Evolutionary conservation across 306 rosid genomes (phyloP).

Genomic region (Quercus rubra): DNA sequence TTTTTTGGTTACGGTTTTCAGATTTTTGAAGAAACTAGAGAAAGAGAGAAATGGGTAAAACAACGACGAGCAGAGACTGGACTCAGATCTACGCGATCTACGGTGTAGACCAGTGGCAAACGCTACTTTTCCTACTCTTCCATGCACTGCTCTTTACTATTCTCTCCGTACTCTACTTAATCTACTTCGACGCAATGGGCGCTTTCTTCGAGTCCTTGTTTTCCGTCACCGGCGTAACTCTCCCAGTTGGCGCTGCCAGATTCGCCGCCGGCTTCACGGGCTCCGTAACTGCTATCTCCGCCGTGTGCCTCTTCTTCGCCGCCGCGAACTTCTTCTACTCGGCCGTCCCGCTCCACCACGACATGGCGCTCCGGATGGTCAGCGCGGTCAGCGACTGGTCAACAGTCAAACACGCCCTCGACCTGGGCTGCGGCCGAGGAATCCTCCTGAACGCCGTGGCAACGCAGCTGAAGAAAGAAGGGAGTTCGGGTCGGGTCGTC

Average conservation of each 20-base stretch:
- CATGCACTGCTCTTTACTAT: conserved; percentile 71
- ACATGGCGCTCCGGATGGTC: conserved; percentile 88
- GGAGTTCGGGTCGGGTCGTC: conserved; percentile 90
- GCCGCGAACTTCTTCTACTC: conserved; percentile 94
- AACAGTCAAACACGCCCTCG: conserved; percentile 84
- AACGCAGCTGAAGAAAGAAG: conserved; percentile 81
- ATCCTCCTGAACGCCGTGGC: conserved; percentile 94
- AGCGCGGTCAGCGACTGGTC: conserved; percentile 87
- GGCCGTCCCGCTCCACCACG: conserved; percentile 84
- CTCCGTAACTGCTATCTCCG: conserved; percentile 73
- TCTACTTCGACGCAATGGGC: conserved; percentile 59
- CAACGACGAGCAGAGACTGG: conserved; percentile 64
- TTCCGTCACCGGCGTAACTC: conserved; percentile 30
- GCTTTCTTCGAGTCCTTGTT: conserved; percentile 51
- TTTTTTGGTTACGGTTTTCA: too few species aligned
- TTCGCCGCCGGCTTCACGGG: conserved; percentile 93
- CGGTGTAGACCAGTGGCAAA: conserved; percentile 93
- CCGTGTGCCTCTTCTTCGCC: conserved; percentile 77
- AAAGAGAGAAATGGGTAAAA: conserved; percentile 55
- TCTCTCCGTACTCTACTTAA: conserved; percentile 61
- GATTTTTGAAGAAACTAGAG: too few species aligned
- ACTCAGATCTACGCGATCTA: conserved; percentile 92
- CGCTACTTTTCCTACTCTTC: conserved; percentile 65
- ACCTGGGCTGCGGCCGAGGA: conserved; percentile 97
- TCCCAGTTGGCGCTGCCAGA: conserved; percentile 50